Base-by-base conservation (phyloP, 1,139 yeast species). In the Yamadazyma friedrichii region DNA sequence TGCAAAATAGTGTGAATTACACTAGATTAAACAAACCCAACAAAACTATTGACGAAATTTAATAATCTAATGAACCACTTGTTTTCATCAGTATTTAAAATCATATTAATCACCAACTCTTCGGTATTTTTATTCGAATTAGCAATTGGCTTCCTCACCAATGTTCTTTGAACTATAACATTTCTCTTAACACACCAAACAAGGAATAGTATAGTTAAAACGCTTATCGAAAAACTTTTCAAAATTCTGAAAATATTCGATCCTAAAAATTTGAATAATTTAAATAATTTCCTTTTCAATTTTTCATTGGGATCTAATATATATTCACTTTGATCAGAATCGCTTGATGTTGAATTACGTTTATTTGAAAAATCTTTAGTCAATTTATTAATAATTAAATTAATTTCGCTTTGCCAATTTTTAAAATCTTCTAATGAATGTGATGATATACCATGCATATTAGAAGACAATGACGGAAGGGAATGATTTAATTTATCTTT, bases 361-460 rank as follows among this genome's bases (percentile, higher is more conserved):
- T 41, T 41, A 38, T 50, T 26, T 35, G 65, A 52, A 38, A 63
- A 62, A 44, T 72, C 77, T 37, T 64, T 55, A 9, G 74, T 61
- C 37, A 72, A 62, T 47, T 63, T 67, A 41, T 64, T 66, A 39
- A 72, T 65, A 29, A 71, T 62, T 39, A 61, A 50, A 46, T 71
- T 72, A 29, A 72, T 70, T 43, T 72, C 76, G 11, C 66, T 64
- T 51, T 72, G 78, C 78, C 78, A 72, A 16, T 56, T 60, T 42
- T 62, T 65, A 46, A 72, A 67, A 34, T 72, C 77, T 35, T 67
- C 74, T 42, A 63, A 43, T 8, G 53, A 45, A 13, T 46, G 35
- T 6, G 46, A 42, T 22, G 38, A 33, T 16, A 40, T 24, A 15
- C 36, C 33, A 28, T 33, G 31, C 9, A 42, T 39, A 36, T 41